Base-by-base conservation (phyloP, 305 asterid species). In the Ilex paraguariensis region DNA sequence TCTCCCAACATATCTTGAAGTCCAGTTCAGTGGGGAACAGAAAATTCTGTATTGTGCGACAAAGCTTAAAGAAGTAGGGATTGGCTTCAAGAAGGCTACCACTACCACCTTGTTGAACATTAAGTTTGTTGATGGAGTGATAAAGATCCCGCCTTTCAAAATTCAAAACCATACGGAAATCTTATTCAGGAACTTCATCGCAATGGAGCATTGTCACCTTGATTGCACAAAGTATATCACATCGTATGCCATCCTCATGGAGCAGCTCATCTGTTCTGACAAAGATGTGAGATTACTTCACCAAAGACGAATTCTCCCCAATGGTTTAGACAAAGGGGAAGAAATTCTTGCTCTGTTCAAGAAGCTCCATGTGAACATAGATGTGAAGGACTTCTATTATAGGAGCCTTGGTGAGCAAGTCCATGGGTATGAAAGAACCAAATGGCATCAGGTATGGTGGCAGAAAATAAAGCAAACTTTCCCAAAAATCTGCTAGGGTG, bases 101-200 rank as follows among this genome's bases (percentile, higher is more conserved):
- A 46, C 60, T 2, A 50, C 49, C 10, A 74, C 70, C 53, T 65
- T 79, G 0, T 42, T 73, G 36, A 67, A 79, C 63, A 21, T 86
- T 12, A 70, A 31, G 0, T 75, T 81, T 63, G 56, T 16, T 54
- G 49, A 75, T 3, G 80, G 77, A 3, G 69, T 61, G 21, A 79
- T 86, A 13, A 62, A 48, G 5, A 76, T 83, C 57, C 83, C 90
- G 31, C 28, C 77, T 30, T 7, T 86, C 2, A 72, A 65, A 61
- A 61, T 83, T 44, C 70, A 75, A n/a, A 64, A 14, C 7, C 63
- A 75, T 56, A 75, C 84, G 0, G 86, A 79, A 59, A 60, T 56
- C 59, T 40, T 86, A 62, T 67, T 83, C 10, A 73, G 80, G 32
- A 86, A 86, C 65, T 70, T 86, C 61, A 31, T 86, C 10, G 90